A percentile compares a stretch with the other conserved stretches of the same genome.
Evolutionary conservation across 1,284 basidiomycete species (phyloP).

Genomic region (Irpex sp.): DNA sequence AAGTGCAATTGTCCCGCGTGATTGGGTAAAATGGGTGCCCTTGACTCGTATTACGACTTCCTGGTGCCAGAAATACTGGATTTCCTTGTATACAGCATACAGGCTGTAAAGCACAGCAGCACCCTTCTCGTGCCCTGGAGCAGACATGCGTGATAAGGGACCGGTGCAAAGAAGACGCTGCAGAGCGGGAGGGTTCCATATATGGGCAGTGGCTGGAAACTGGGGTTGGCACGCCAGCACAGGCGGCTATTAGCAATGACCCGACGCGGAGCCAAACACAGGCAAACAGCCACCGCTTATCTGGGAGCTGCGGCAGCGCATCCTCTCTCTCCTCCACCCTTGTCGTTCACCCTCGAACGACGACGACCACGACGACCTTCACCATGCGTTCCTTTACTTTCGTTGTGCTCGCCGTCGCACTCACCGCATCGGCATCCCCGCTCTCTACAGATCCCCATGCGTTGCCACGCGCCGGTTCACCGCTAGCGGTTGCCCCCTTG

Average conservation of each 20-base stretch:
- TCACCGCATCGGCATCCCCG: constrained; percentile 46
- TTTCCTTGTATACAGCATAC: too few species aligned
- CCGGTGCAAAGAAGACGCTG: neutral
- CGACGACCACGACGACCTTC: constrained; percentile 9
- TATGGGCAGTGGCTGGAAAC: neutral
- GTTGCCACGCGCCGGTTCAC: constrained; percentile 36
- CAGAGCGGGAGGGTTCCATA: neutral
- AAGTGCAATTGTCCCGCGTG: neutral
- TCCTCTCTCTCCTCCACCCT: constrained; percentile 12
- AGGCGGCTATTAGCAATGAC: neutral
- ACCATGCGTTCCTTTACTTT: constrained; percentile 41
- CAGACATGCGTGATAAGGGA: neutral
- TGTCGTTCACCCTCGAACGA: constrained; percentile 14
- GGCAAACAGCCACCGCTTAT: constrained; percentile 15
- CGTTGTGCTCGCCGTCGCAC: constrained; percentile 39
- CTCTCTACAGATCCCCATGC: constrained; percentile 59
- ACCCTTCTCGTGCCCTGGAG: too few species aligned
- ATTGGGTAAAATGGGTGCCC: too few species aligned
- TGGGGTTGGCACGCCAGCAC: neutral
- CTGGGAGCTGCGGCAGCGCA: constrained; percentile 12
- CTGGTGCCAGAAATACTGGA: too few species aligned
- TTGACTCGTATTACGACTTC: too few species aligned
- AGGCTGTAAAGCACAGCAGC: too few species aligned
- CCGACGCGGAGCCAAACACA: constrained; percentile 6
- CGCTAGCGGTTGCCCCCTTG: constrained; percentile 55